These are phyloP conservation scores for Bruguiera hainesii DNA, from an alignment of 441 rosid genomes.

Conservation along the genomic window DNA sequence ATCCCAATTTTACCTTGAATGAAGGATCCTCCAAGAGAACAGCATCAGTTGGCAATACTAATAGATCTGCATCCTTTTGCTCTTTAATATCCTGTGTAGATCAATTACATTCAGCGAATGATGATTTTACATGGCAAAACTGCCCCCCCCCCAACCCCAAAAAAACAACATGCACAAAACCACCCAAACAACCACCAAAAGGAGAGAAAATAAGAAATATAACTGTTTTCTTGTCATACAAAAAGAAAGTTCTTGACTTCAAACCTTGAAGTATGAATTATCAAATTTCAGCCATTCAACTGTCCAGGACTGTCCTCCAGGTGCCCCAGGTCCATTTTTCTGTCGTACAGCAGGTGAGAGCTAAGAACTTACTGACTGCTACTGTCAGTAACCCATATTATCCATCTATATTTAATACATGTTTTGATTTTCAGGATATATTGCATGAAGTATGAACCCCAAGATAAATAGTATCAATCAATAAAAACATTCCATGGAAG, in stretches of 20 bases:
- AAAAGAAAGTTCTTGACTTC: conserved; percentile 18
- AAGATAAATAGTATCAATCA: background rate
- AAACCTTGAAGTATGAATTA: conserved; percentile 93
- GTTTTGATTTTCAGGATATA: background rate
- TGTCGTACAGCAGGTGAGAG: conserved; percentile 32
- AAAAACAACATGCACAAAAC: background rate
- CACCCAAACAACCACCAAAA: background rate
- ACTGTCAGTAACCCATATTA: background rate
- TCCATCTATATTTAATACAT: background rate
- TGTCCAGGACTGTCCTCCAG: conserved; percentile 99
- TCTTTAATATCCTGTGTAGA: conserved; percentile 68
- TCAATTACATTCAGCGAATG: conserved; percentile 19
- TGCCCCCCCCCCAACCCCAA: background rate
- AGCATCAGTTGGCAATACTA: conserved; percentile 95
- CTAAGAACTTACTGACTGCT: conserved; percentile 3
- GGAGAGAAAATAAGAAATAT: background rate
- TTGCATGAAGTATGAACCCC: background rate
- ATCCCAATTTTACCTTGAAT: conserved; percentile 56
- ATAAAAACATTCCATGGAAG: background rate
- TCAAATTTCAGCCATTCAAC: conserved; percentile 90
- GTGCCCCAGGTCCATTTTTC: conserved; percentile 96
- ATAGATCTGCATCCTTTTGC: conserved; percentile 68
- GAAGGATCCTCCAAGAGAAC: conserved; percentile 85
- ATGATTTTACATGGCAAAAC: background rate
- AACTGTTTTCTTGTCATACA: background rate